Conservation (phyloP, 208 protist genomes). For the Paratrypanosoma confusum region DNA sequence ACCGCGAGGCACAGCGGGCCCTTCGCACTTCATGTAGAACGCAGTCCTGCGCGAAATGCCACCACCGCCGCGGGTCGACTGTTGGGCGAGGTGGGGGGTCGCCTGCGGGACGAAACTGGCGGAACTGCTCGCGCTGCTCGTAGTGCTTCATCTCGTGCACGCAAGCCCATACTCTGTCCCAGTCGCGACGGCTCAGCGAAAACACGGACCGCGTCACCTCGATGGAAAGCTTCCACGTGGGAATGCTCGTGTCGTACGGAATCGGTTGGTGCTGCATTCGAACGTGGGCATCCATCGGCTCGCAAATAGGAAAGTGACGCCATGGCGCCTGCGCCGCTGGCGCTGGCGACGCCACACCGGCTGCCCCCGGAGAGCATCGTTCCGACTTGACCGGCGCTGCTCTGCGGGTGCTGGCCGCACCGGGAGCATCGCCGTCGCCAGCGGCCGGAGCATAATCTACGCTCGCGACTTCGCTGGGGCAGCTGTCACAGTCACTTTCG, state of each 20-base stretch:
- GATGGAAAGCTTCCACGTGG: conserved; percentile 15
- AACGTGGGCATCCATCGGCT: conserved; percentile 13
- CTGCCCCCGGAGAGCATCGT: neutral
- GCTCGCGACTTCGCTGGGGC: too few species aligned
- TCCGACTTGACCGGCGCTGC: too few species aligned
- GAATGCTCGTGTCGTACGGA: conserved; percentile 16
- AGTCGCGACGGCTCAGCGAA: neutral
- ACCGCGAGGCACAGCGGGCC: conserved; percentile 10
- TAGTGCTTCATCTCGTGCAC: neutral
- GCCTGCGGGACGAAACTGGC: conserved; percentile 21
- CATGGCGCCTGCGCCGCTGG: neutral
- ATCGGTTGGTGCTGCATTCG: conserved; percentile 37
- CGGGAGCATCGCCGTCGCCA: neutral
- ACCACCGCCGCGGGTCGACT: conserved; percentile 38
- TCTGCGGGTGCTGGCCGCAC: neutral
- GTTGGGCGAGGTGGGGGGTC: conserved; percentile 10
- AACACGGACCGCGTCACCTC: too few species aligned
- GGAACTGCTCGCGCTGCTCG: conserved; percentile 10
- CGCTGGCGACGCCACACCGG: neutral
- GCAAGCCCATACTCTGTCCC: neutral
- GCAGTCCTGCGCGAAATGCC: conserved; percentile 42
- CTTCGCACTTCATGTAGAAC: conserved; percentile 24
- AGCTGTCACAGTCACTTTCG: too few species aligned
- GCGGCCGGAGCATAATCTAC: too few species aligned
- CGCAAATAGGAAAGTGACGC: conserved; percentile 2